phyloP scores from a whole-genome alignment of 2,329 filamentous ascomycete genomes.

The Fusarium cicatricum region DNA sequence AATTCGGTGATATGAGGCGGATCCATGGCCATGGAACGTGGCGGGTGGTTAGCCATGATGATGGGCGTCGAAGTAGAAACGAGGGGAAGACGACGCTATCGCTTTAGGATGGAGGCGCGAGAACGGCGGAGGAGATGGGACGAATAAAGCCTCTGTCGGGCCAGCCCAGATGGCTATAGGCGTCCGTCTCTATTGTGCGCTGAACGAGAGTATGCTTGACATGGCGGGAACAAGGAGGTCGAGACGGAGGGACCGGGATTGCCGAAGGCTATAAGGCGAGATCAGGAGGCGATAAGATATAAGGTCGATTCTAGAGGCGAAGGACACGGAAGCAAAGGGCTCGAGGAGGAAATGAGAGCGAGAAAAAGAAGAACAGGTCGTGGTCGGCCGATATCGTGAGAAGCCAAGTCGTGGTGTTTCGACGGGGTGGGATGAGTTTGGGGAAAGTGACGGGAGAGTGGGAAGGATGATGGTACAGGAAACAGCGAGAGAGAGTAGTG shows the following conservation, averaged over 20 bases:
- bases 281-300: no score
- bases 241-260: slow-evolving; percentile 27
- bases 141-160: slow-evolving; percentile 36
- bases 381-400: slow-evolving; percentile 36
- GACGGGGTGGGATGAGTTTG: slow-evolving; percentile 32
- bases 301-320: slow-evolving; percentile 9
- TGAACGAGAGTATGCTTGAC: slow-evolving; percentile 40
- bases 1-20: slow-evolving; percentile 72
- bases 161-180: slow-evolving; percentile 41
- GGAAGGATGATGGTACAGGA: slow-evolving; percentile 37
- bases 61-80: slow-evolving; percentile 28
- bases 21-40: slow-evolving; percentile 59
- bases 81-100: slow-evolving; percentile 22
- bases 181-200: slow-evolving; percentile 48
- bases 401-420: slow-evolving; percentile 38
- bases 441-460: slow-evolving; percentile 37
- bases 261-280: slow-evolving; percentile 11
- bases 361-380: slow-evolving; percentile 13
- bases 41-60: slow-evolving; percentile 47
- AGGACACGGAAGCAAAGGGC: not conserved
- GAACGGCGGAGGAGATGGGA: slow-evolving; percentile 18
- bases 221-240: slow-evolving; percentile 38
- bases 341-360: not conserved
- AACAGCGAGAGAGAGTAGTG: slow-evolving; percentile 33
- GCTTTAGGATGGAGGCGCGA: slow-evolving; percentile 5